Evolutionary conservation across 768 basidiomycete species (phyloP).

Genomic region (Boletus sp.): DNA sequence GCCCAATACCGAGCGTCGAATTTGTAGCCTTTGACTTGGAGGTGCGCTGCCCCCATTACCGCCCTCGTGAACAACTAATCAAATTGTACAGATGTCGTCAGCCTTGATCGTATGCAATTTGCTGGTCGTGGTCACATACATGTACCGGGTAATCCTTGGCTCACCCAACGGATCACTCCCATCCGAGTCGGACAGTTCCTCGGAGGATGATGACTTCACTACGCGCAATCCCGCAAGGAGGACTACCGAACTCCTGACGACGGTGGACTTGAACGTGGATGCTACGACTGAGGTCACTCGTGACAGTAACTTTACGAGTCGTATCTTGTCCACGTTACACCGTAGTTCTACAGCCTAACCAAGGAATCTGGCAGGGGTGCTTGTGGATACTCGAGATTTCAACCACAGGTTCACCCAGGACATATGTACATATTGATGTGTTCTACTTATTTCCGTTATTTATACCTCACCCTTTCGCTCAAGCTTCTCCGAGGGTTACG

Average conservation of each 20-base stretch:
- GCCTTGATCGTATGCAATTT: slow-evolving; percentile 11
- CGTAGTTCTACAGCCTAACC: not conserved
- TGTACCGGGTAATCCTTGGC: slow-evolving; percentile 3
- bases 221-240: not conserved
- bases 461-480: not conserved
- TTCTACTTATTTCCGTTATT: not conserved
- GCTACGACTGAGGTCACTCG: too few species aligned
- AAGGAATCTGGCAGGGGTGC: not conserved
- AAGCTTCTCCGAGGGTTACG: too few species aligned
- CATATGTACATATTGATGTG: not conserved
- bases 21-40: not conserved
- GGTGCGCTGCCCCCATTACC: not conserved
- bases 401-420: too few species aligned
- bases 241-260: not conserved
- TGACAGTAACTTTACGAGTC: not conserved
- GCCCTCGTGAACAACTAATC: not conserved
- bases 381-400: not conserved
- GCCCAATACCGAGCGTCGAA: too few species aligned
- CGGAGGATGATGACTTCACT: slow-evolving; percentile 8
- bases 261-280: slow-evolving; percentile 3
- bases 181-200: not conserved
- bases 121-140: slow-evolving; percentile 10
- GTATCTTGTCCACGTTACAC: not conserved
- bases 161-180: not conserved
- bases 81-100: not conserved